Evolutionary conservation across 495 filamentous ascomycete genomes (phyloP), one percentile per base, ranked within the genome.

Genomic region (Gamarada debralockiae): DNA sequence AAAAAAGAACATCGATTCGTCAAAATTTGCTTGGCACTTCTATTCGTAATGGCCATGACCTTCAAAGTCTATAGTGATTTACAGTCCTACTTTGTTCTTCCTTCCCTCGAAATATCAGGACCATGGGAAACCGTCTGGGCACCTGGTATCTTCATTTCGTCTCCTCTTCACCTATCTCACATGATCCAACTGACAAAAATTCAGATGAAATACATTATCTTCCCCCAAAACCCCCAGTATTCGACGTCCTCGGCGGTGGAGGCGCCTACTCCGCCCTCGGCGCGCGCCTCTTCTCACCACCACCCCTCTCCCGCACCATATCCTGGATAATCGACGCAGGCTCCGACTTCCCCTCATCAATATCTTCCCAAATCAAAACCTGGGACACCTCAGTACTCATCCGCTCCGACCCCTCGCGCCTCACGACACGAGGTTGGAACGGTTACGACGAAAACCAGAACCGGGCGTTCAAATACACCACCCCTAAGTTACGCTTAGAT

Each of bases 251-350:
- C 18, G 93, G 93, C 24, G 93, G 93, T 7, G 93, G 86, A 33
- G 93, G 90, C 13, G 75, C 90, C 14, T 98, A 89, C 66, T 83
- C 87, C 1, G 86, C 91, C 12, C 70, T 97, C 17, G 93, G 93
- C 12, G 93, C 93, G 3, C 89, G 93, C 36, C 71, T 98, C 31
- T 87, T 96, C 65, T 86, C 87, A 1, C 82, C 83, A 4, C 77
- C 82, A 13, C 60, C 68, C 13, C 65, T 60, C 38, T 79, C 84
- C 37, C 61, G 56, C 8, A 68, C 74, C 1, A 79, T 96, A 20
- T 92, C 89, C 54, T 96, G 91, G 90, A 87, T 97, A 52, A 82
- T 98, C 27, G 93, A 98, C 69, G 78, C 80, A 53, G 93, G 93
- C 38, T 81, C 78, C 18, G 93, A 98, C 70, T 96, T 97, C 57